Conservation (phyloP, 2,329 filamentous ascomycete genomes). For the Colletotrichum lindemuthianum region DNA sequence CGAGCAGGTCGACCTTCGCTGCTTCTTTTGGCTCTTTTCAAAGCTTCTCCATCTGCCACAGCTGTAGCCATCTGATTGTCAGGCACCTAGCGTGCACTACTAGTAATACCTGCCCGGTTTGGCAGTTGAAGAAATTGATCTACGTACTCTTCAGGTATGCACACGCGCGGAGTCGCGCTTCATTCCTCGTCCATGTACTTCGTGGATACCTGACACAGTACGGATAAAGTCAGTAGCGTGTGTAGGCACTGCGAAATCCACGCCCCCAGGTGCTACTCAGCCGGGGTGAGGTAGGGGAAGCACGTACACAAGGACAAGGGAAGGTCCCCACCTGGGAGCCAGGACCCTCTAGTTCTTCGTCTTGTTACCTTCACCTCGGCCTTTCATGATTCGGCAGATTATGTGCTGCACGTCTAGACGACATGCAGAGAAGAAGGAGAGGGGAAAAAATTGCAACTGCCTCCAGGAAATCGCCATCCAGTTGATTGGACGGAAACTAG, state of each 20-base stretch:
- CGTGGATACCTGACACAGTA: no score
- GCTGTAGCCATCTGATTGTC: not conserved
- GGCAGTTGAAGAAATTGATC: no score
- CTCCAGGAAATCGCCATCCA: slow-evolving; percentile 8
- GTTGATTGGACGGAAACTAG: slow-evolving; percentile 2
- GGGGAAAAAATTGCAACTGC: not conserved
- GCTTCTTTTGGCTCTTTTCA: not conserved
- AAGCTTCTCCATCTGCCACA: slow-evolving; percentile 12
- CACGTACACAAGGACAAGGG: slow-evolving; percentile 21
- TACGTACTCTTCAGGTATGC: no score
- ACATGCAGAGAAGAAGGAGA: not conserved
- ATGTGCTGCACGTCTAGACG: not conserved
- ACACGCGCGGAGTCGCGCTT: no score
- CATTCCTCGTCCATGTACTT: no score
- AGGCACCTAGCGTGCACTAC: no score
- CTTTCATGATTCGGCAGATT: slow-evolving; percentile 31
- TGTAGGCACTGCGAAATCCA: not conserved
- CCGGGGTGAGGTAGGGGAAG: slow-evolving; percentile 10
- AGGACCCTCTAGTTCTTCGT: slow-evolving; percentile 29
- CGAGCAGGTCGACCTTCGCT: slow-evolving; percentile 19
- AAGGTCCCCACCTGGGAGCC: slow-evolving; percentile 24
- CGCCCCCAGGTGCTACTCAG: slow-evolving; percentile 5
- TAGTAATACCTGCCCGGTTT: no score
- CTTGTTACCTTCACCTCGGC: slow-evolving; percentile 24
- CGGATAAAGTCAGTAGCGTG: no score